phyloP scores from a whole-genome alignment of 441 rosid species.

The Adansonia grandidieri region DNA sequence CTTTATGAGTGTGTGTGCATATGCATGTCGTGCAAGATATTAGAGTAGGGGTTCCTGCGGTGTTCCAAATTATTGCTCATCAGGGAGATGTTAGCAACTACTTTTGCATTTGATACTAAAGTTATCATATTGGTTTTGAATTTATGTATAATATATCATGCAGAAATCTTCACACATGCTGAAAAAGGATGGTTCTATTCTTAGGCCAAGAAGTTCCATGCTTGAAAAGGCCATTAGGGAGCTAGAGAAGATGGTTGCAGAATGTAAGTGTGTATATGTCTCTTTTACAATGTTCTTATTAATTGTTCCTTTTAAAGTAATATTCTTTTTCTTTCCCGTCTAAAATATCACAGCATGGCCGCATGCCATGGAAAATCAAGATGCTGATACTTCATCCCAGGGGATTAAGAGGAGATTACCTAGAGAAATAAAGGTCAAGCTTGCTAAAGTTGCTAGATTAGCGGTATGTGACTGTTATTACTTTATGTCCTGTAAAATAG shows the following conservation, averaged over 20 bases:
- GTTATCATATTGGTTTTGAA: slow-evolving; percentile 24
- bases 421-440: slow-evolving; percentile 82
- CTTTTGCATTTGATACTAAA: slow-evolving; percentile 3
- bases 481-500: slow-evolving; percentile 2
- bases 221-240: slow-evolving; percentile 93
- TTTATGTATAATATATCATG: slow-evolving; percentile 28
- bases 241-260: slow-evolving; percentile 86
- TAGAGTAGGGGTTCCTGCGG: neutral
- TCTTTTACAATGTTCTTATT: slow-evolving; percentile 1
- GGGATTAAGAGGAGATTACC: slow-evolving; percentile 94
- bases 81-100: slow-evolving; percentile 7
- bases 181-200: slow-evolving; percentile 65
- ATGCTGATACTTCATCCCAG: slow-evolving; percentile 74
- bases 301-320: neutral
- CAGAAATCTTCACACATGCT: slow-evolving; percentile 60
- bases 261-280: slow-evolving; percentile 59
- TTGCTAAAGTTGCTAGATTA: slow-evolving; percentile 92
- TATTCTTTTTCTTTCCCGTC: slow-evolving; percentile 15
- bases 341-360: slow-evolving; percentile 75
- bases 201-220: slow-evolving; percentile 60
- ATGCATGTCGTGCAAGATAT: slow-evolving; percentile 1
- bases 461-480: slow-evolving; percentile 57
- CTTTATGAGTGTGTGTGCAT: neutral
- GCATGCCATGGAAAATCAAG: slow-evolving; percentile 76
- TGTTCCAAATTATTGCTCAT: slow-evolving; percentile 9